Evolutionary conservation across 352 stramenopile genomes (phyloP), one percentile per base, ranked within the genome.

Genomic region (Ophiocytium majus): DNA sequence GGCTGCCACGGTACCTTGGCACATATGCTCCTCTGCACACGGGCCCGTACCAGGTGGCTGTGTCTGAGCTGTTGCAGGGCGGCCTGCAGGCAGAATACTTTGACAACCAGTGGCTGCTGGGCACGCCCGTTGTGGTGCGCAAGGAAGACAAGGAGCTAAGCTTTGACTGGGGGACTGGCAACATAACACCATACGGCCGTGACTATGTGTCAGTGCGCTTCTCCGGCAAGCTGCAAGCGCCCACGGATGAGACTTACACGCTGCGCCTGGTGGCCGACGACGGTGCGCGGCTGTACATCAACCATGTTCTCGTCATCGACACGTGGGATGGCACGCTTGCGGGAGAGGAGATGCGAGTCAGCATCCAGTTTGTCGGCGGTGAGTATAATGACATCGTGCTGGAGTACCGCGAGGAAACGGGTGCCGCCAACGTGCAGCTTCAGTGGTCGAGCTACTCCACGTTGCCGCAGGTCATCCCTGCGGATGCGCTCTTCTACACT

Each of bases 81-180:
- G 96, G 96, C 19, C 88, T 98, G 9, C 86, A 90, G 9, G 95
- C 92, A 0, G 90, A 94, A 0, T 98, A 98, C 88, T 99, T 95
- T 83, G 95, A 98, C 83, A 98, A 98, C 84, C 96, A 95, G 86
- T 99, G 95, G 95, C 89, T 98, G 19, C 92, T 97, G 82, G 95
- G 96, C 64, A 90, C 91, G 1, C 94, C 95, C 9, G 89, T 93
- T 63, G 90, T 98, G 0, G 96, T 98, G 5, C 5, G 5, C 5
- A 78, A 5, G 66, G 17, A 17, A 43, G 66, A 43, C 35, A 71
- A 71, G 23, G 28, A 71, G 82, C 86, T 91, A 34, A 81, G 88
- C 19, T 97, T 97, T 81, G 90, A 96, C 86, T 97, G 93, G 93
- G 95, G 95, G 10, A 93, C 92, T n/a, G 91, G 91, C 23, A 83